A percentile compares a stretch with the other conserved stretches of the same genome.
Evolutionary conservation across 108 stramenopile genomes (phyloP).

Genomic region (Cyclotella kingstonii): DNA sequence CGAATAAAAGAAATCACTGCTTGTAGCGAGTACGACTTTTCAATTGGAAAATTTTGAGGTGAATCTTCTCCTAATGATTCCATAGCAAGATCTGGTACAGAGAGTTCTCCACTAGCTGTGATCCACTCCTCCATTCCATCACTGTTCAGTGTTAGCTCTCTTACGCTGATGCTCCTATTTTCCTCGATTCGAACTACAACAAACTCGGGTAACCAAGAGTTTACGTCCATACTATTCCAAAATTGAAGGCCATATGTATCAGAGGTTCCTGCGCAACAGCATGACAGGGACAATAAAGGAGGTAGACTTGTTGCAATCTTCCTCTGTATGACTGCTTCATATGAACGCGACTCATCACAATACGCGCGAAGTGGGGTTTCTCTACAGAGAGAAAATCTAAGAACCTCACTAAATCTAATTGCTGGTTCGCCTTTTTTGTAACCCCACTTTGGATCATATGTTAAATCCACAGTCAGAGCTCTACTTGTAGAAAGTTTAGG

Average conservation of each 20-base stretch:
- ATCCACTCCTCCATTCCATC: slow-evolving; percentile 47
- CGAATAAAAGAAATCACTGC: slow-evolving; percentile 60
- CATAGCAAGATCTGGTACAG: slow-evolving; percentile 43
- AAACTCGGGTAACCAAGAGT: slow-evolving; percentile 67
- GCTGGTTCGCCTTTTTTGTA: slow-evolving; percentile 17
- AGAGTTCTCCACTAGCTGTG: slow-evolving; percentile 36
- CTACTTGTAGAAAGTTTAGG: slow-evolving; percentile 57
- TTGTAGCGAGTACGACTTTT: slow-evolving; percentile 61
- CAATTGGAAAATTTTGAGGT: slow-evolving; percentile 15
- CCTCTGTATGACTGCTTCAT: slow-evolving; percentile 83
- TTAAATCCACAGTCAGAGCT: slow-evolving; percentile 65
- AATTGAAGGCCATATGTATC: slow-evolving; percentile 57
- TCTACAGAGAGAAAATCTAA: slow-evolving; percentile 70
- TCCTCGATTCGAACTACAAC: slow-evolving; percentile 69
- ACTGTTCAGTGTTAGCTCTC: slow-evolving; percentile 42
- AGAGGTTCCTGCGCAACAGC: slow-evolving; percentile 73
- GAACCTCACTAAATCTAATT: slow-evolving; percentile 62
- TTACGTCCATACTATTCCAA: slow-evolving; percentile 54
- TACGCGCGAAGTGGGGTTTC: slow-evolving; percentile 80
- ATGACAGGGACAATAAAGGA: slow-evolving; percentile 62
- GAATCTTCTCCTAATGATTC: slow-evolving; percentile 3
- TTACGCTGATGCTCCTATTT: slow-evolving; percentile 58
- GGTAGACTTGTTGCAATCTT: slow-evolving; percentile 74
- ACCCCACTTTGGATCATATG: slow-evolving; percentile 55
- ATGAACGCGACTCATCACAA: slow-evolving; percentile 57